These are phyloP conservation scores for Microdochium trichocladiopsis DNA, from an alignment of 2,329 filamentous ascomycete species.

Conservation along the genomic window DNA sequence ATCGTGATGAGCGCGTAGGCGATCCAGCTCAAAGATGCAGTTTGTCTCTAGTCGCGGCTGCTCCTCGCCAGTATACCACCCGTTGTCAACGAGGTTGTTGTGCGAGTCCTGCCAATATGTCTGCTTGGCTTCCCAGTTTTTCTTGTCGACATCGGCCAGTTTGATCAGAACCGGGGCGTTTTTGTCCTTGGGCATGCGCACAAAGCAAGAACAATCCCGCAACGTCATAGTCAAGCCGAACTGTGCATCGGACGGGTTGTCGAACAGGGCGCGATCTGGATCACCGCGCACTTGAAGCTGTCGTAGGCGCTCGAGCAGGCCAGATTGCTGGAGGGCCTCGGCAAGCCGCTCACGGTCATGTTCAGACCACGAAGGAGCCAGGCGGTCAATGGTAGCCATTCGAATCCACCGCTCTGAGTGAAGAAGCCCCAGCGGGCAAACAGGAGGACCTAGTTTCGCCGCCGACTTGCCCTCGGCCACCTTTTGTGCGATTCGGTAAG, in stretches of 20 bases:
- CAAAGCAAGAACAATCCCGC: constrained; percentile 70
- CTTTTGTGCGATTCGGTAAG: constrained; percentile 37
- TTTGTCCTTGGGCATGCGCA: constrained; percentile 41
- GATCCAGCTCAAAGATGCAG: constrained; percentile 13
- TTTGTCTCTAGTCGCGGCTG: constrained; percentile 16
- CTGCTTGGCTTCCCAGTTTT: constrained; percentile 59
- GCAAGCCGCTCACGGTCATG: constrained; percentile 22
- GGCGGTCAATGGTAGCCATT: constrained; percentile 32
- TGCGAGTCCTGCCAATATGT: constrained; percentile 64
- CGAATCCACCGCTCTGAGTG: constrained; percentile 38
- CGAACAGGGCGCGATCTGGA: constrained; percentile 32
- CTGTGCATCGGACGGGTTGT: constrained; percentile 28
- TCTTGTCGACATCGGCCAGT: constrained; percentile 72
- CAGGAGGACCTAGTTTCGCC: constrained; percentile 29
- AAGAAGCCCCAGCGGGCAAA: constrained; percentile 61
- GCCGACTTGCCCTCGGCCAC: constrained; percentile 12
- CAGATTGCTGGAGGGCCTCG: constrained; percentile 28
- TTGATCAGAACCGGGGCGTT: constrained; percentile 41
- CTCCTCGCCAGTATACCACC: constrained; percentile 50
- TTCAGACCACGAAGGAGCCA: constrained; percentile 24
- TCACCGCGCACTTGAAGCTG: constrained; percentile 31
- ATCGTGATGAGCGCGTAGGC: not conserved
- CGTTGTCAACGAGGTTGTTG: constrained; percentile 52
- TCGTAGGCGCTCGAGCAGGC: constrained; percentile 27
- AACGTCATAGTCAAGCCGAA: constrained; percentile 72